Evolutionary conservation across 176 grass and related monocot species (phyloP).

Genomic region (Lolium rigidum): DNA sequence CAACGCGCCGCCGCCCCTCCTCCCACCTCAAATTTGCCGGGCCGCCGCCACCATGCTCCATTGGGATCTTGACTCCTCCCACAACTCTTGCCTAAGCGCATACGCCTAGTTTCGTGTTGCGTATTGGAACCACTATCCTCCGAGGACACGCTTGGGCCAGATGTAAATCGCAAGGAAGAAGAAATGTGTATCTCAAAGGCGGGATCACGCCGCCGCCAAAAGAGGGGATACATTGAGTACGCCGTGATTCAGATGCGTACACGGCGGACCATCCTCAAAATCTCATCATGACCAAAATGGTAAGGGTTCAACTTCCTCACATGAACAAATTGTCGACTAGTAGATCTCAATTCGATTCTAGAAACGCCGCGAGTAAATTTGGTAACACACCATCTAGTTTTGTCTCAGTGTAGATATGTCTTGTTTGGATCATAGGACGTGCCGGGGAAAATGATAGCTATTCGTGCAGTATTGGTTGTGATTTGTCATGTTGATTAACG

Average conservation of each 20-base stretch:
- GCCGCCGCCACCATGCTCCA: no score
- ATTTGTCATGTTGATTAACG: background rate
- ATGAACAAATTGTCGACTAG: background rate
- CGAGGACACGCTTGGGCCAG: accelerated
- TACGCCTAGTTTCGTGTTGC: accelerated
- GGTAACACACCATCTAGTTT: background rate
- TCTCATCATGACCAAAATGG: background rate
- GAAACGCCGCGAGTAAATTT: no score
- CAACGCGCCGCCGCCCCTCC: background rate
- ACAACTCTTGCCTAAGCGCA: background rate
- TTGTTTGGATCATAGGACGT: background rate
- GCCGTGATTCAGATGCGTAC: no score
- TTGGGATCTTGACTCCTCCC: accelerated
- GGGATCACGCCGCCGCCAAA: background rate
- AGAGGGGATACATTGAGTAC: background rate
- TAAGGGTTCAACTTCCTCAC: background rate
- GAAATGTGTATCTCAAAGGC: background rate
- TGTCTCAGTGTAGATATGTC: background rate
- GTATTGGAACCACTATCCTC: background rate
- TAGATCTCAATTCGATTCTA: background rate
- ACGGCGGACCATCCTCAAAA: background rate
- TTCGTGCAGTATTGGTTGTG: background rate
- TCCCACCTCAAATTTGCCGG: background rate
- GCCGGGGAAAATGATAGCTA: background rate
- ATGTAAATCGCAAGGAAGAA: background rate